phyloP scores from a whole-genome alignment of 2,329 filamentous ascomycete genomes.

The Cadophora gregata region DNA sequence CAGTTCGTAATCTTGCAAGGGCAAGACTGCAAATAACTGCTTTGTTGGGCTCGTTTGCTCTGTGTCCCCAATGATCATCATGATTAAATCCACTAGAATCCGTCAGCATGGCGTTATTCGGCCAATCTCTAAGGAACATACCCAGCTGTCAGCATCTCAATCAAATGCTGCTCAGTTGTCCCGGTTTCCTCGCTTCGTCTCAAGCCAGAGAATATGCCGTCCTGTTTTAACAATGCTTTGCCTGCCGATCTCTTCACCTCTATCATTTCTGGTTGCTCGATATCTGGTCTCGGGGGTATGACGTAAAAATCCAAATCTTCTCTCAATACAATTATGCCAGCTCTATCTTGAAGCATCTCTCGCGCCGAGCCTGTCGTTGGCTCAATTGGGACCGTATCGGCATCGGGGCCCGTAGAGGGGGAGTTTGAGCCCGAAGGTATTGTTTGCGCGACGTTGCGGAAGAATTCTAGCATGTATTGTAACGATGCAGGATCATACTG shows the following conservation, averaged over 20 bases:
- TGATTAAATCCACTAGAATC: slow-evolving; percentile 86
- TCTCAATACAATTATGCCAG: slow-evolving; percentile 94
- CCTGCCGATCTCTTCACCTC: slow-evolving; percentile 94
- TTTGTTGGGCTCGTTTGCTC: slow-evolving; percentile 97
- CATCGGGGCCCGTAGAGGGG: slow-evolving; percentile 67
- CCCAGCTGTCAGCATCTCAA: slow-evolving; percentile 99
- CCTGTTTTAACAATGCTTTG: slow-evolving; percentile 82
- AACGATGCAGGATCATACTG: slow-evolving; percentile 97
- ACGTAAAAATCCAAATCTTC: slow-evolving; percentile 98
- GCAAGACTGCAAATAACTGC: slow-evolving; percentile 97
- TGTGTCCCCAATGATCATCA: slow-evolving; percentile 93
- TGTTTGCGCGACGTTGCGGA: slow-evolving; percentile 94
- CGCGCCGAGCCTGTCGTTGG: slow-evolving; percentile 71
- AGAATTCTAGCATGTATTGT: slow-evolving; percentile 99
- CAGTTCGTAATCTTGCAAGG: slow-evolving; percentile 88
- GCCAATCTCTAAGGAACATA: slow-evolving; percentile 54
- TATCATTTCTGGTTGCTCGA: slow-evolving; percentile 89
- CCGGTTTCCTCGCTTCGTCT: slow-evolving; percentile 95
- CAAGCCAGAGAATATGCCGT: slow-evolving; percentile 94
- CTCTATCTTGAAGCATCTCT: slow-evolving; percentile 84
- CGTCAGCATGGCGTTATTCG: slow-evolving; percentile 26
- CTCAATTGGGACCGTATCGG: slow-evolving; percentile 72
- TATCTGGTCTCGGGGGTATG: slow-evolving; percentile 85
- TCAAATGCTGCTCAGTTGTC: slow-evolving; percentile 96
- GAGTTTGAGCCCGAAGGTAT: slow-evolving; percentile 78